Evolutionary conservation across 2,329 filamentous ascomycete species (phyloP), one percentile per base, ranked within the genome.

Genomic region (Pseudocercospora ulei): DNA sequence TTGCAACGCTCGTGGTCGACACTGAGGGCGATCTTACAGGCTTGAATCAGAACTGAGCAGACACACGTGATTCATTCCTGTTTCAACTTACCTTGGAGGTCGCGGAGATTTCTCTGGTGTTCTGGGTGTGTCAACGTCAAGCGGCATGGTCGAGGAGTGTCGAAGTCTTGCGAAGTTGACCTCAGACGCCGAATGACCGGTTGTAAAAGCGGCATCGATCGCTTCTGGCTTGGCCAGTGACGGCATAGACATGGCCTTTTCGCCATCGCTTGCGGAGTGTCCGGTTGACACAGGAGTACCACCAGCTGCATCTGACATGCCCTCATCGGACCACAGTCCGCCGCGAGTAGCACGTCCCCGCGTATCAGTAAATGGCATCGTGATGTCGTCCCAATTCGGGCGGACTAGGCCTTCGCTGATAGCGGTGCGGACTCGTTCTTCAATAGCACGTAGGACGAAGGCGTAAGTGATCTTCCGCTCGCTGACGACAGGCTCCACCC

Each of bases 401-500:
- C 80, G 69, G 2, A 98, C 90, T 12, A 96, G 62, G 1, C 86
- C 94, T 63, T 98, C 90, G 6, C 82, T 83, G 44, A 98, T 72
- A 5, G 95, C 86, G 61, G 95, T 87, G 55, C 92, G 82, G 58
- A 98, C 95, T 34, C 86, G 75, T 56, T 82, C 93, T 62, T 98
- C 90, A 43, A 98, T 96, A 45, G 92, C 84, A 34, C 86, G 77
- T 7, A 96, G 71, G 39, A 98, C 90, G 43, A 94, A 74, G 1
- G 80, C 83, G 61, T 94, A 96, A 0, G 90, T 96, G 49, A 98
- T 94, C 59, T 96, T 88, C 41, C 88, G 77, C 8, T 86, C 82
- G 64, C 87, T 94, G 35, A 98, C 86, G 51, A 98, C 87, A 3
- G 90, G 90, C 59, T 96, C 86, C 27, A 96, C 84, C n/a, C 76